These are phyloP conservation scores for Aspergillus costaricaensis DNA, from an alignment of 2,329 filamentous ascomycete genomes.

Conservation along the genomic window DNA sequence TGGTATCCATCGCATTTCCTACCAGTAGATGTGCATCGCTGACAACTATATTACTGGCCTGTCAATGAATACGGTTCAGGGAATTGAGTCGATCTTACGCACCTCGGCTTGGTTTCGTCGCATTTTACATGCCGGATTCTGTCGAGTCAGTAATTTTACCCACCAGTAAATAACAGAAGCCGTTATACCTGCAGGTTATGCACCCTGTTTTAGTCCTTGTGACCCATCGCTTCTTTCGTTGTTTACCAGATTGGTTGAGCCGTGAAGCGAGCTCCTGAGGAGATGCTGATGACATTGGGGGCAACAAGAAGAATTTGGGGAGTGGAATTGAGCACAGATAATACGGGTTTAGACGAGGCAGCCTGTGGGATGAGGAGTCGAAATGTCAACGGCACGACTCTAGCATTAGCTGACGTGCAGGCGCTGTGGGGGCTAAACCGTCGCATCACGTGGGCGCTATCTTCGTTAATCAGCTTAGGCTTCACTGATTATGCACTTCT, in stretches of 20 bases:
- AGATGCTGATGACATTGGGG: background rate
- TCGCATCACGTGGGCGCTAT: too few relatives aligned
- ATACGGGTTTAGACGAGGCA: too few relatives aligned
- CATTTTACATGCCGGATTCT: conserved; percentile 3
- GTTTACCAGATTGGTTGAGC: background rate
- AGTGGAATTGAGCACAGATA: too few relatives aligned
- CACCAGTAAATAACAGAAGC: background rate
- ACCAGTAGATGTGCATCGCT: conserved; percentile 1
- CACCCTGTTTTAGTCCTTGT: background rate
- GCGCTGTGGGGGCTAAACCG: too few relatives aligned
- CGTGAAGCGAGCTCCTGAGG: background rate
- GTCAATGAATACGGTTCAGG: too few relatives aligned
- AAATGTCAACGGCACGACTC: too few relatives aligned
- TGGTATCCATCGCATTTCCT: background rate
- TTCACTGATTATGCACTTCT: too few relatives aligned
- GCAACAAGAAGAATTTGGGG: too few relatives aligned
- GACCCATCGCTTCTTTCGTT: background rate
- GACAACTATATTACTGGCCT: background rate
- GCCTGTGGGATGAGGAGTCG: too few relatives aligned
- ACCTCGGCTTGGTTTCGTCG: conserved; percentile 5
- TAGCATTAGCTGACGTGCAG: too few relatives aligned
- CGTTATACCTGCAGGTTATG: background rate
- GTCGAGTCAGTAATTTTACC: background rate
- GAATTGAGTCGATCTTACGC: background rate
- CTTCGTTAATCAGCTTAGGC: too few relatives aligned